phyloP scores from a whole-genome alignment of 306 rosid species.

The Neltuma alba region DNA sequence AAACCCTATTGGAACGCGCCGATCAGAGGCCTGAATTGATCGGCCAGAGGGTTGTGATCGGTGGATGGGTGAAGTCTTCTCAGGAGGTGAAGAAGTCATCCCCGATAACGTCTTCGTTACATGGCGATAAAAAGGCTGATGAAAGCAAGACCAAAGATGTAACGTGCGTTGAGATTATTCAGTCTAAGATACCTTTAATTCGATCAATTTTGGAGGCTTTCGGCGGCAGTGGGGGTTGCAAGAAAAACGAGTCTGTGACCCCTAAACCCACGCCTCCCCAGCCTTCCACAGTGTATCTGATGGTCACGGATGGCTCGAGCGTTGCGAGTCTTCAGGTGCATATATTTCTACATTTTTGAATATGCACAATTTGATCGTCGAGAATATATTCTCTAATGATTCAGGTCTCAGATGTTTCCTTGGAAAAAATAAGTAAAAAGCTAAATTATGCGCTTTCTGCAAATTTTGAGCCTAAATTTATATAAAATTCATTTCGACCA shows the following conservation, averaged over 20 bases:
- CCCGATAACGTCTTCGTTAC: neutral
- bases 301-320: conserved; percentile 79
- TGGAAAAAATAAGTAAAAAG: neutral
- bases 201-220: conserved; percentile 56
- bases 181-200: conserved; percentile 71
- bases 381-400: neutral
- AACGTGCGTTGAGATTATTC: conserved; percentile 71
- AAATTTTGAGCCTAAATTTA: neutral
- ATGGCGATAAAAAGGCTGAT: neutral
- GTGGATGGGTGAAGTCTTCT: conserved; percentile 95
- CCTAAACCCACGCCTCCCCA: conserved; percentile 34
- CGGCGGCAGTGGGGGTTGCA: conserved; percentile 45
- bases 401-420: neutral
- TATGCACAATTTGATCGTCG: neutral
- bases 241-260: conserved; percentile 44
- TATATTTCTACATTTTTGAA: neutral
- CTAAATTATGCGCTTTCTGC: neutral
- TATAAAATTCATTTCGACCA: no score
- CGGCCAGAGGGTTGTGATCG: conserved; percentile 59
- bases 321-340: conserved; percentile 74
- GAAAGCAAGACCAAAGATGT: conserved; percentile 38
- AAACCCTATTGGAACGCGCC: conserved; percentile 45
- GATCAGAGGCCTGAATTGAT: conserved; percentile 44
- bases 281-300: conserved; percentile 57
- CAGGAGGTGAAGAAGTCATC: conserved; percentile 46